Conservation (phyloP, 2,329 filamentous ascomycete species). For the Neopestalotiopsis sp. region DNA sequence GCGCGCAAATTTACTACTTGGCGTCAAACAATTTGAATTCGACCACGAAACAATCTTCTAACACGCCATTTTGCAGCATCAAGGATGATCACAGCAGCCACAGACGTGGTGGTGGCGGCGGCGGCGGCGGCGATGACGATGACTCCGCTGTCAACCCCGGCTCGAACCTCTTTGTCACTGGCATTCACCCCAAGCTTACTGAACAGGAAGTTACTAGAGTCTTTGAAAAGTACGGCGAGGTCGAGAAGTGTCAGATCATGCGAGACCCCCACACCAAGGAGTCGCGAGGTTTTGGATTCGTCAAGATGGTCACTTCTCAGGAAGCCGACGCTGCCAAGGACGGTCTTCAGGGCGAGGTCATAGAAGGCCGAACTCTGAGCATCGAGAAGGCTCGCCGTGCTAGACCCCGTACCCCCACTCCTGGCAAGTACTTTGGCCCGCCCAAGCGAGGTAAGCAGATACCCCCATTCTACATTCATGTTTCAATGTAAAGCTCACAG, state of each 20-base stretch:
- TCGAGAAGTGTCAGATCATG: constrained; percentile 99
- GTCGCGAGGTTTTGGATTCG: constrained; percentile 97
- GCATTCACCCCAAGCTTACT: constrained; percentile 89
- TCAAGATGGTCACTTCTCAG: constrained; percentile 96
- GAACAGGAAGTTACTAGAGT: constrained; percentile 92
- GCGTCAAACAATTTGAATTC: neutral
- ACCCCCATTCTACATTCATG: too few species aligned
- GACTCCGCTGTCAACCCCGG: constrained; percentile 88
- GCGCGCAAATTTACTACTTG: neutral
- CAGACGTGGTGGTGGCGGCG: constrained; percentile 17
- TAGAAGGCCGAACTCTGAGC: constrained; percentile 94
- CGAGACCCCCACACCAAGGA: constrained; percentile 97
- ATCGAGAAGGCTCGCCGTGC: constrained; percentile 98
- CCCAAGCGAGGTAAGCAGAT: constrained; percentile 86
- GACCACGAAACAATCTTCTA: neutral
- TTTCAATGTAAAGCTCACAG: constrained; percentile 33
- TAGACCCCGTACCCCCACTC: constrained; percentile 92
- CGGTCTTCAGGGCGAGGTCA: constrained; percentile 90
- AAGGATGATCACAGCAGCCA: constrained; percentile 56
- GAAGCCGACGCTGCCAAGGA: constrained; percentile 97
- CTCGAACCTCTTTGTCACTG: constrained; percentile 98
- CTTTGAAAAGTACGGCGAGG: constrained; percentile 98
- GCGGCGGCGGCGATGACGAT: constrained; percentile 63
- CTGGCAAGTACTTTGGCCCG: constrained; percentile 98
- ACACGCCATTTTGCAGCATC: constrained; percentile 42